Evolutionary conservation across 2,329 filamentous ascomycete genomes (phyloP).

Genomic region (Scedosporium boydii): DNA sequence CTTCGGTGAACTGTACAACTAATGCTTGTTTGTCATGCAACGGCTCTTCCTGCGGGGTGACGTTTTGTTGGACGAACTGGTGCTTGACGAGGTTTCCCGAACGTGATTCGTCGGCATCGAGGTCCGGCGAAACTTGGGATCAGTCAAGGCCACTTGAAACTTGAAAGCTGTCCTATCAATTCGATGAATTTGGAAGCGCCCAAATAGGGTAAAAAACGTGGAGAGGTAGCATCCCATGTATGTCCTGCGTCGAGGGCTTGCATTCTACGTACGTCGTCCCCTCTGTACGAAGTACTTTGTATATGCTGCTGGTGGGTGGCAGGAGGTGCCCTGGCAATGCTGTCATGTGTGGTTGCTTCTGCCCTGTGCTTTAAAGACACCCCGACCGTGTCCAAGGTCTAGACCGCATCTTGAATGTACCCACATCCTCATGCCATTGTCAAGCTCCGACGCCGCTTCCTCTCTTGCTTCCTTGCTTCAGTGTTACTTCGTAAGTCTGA

Average conservation of each 20-base stretch:
- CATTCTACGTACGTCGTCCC: background rate
- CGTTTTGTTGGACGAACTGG: background rate
- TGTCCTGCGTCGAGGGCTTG: conserved; percentile 2
- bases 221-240: background rate
- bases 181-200: background rate
- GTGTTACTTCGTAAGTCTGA: too few species aligned
- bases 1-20: too few species aligned
- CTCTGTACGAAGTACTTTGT: too few species aligned
- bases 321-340: background rate
- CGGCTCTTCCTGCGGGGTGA: background rate
- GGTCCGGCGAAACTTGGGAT: background rate
- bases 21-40: too few species aligned
- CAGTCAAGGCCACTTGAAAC: background rate
- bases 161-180: background rate
- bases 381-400: background rate
- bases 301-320: background rate
- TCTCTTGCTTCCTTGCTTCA: too few species aligned
- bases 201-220: background rate
- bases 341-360: background rate
- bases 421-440: too few species aligned
- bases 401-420: too few species aligned
- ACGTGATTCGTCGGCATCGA: background rate
- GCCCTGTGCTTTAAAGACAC: background rate
- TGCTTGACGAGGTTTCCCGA: background rate
- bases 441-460: too few species aligned